A percentile compares a stretch with the other conserved stretches of the same genome.
phyloP scores from a whole-genome alignment of 768 basidiomycete species.

The Gloeophyllum trabeum region DNA sequence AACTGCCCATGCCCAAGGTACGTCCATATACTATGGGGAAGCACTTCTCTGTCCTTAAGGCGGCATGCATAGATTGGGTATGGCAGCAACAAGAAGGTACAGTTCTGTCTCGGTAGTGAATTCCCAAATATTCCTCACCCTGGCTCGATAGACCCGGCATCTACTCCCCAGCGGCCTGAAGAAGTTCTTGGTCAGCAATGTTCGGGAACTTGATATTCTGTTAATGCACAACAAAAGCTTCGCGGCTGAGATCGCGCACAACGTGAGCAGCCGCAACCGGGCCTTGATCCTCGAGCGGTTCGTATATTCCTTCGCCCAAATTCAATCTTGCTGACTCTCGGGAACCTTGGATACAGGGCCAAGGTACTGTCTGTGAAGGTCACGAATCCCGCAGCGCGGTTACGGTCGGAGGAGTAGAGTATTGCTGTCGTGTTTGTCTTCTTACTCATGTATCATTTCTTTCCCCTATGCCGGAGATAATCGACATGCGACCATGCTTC shows the following conservation, averaged over 20 bases:
- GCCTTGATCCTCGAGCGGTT: constrained; percentile 82
- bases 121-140: neutral
- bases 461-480: constrained; percentile 39
- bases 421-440: constrained; percentile 21
- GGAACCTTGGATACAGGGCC: constrained; percentile 39
- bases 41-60: neutral
- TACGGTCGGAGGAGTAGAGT: constrained; percentile 87
- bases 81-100: constrained; percentile 77
- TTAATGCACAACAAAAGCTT: constrained; percentile 97
- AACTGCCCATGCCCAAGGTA: constrained; percentile 94
- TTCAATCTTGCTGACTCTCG: constrained; percentile 4
- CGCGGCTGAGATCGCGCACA: constrained; percentile 94
- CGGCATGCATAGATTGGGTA: constrained; percentile 72
- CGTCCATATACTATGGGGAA: constrained; percentile 10
- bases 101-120: neutral
- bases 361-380: constrained; percentile 87
- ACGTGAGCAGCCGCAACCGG: constrained; percentile 92
- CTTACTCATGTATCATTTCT: constrained; percentile 38
- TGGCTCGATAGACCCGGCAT: constrained; percentile 63
- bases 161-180: constrained; percentile 93
- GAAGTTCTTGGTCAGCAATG: constrained; percentile 92
- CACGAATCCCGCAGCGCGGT: constrained; percentile 84
- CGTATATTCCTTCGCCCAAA: constrained; percentile 8
- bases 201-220: constrained; percentile 87
- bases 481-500: constrained; percentile 35